Conservation (phyloP, 495 filamentous ascomycete species). For the Penicillium flavigenum region DNA sequence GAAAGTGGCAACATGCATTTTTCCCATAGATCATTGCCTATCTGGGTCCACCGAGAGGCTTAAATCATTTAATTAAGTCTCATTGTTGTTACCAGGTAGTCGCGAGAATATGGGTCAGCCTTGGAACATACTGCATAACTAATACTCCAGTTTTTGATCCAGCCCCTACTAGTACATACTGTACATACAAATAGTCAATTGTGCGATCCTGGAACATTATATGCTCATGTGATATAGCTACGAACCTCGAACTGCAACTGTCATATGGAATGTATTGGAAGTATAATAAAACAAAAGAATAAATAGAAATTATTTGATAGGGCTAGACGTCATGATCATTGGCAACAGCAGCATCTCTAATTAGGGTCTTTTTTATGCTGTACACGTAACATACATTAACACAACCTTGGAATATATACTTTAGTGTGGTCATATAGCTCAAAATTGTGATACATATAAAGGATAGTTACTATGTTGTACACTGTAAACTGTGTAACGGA, state of each 20-base stretch:
- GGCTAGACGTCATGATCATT: background rate
- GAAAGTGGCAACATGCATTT: conserved; percentile 4
- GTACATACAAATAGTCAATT: background rate
- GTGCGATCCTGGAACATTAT: background rate
- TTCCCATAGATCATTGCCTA: background rate
- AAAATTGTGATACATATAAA: background rate
- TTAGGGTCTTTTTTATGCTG: background rate
- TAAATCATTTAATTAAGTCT: background rate
- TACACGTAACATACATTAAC: background rate
- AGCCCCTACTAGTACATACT: background rate
- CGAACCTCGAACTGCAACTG: background rate
- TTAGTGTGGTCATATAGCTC: background rate
- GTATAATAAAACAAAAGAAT: conserved; percentile 1
- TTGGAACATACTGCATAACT: no score
- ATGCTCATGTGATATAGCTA: background rate
- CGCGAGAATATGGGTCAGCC: background rate
- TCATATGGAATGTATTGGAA: background rate
- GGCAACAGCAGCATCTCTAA: background rate
- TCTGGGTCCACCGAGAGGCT: conserved; percentile 1
- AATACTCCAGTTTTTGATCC: background rate
- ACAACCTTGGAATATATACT: background rate
- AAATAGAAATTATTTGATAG: background rate
- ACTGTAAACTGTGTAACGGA: background rate
- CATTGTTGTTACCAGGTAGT: conserved; percentile 1
- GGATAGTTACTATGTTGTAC: background rate